Conservation (phyloP, 345 rosid genomes). For the Atalantia buxifolia region DNA sequence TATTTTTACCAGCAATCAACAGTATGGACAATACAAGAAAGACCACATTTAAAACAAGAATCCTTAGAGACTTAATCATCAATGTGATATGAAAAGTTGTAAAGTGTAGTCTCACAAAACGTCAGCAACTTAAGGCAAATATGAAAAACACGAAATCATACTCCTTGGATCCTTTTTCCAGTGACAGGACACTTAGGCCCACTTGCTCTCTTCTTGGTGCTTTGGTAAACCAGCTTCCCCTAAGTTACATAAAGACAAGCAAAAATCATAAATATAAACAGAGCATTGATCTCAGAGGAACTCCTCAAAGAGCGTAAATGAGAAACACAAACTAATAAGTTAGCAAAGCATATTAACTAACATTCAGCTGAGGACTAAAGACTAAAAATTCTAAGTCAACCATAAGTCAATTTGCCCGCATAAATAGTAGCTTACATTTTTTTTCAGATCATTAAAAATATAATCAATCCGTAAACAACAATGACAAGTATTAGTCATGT, state of each 20-base stretch:
- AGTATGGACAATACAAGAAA: too few relatives aligned
- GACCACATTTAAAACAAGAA: not conserved
- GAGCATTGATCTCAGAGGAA: not conserved
- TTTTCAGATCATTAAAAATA: too few relatives aligned
- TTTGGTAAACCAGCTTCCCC: conserved; percentile 45
- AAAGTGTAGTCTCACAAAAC: not conserved
- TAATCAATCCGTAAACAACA: not conserved
- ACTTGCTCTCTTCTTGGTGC: conserved; percentile 39
- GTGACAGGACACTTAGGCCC: conserved; percentile 46
- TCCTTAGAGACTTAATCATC: not conserved
- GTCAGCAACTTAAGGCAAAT: not conserved
- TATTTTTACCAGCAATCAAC: not conserved
- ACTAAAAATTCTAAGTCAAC: too few relatives aligned
- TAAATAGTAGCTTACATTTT: too few relatives aligned
- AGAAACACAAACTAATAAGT: too few relatives aligned
- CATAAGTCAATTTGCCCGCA: too few relatives aligned
- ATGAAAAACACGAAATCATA: not conserved
- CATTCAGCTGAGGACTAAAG: too few relatives aligned
- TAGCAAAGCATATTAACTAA: too few relatives aligned
- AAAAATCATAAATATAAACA: not conserved
- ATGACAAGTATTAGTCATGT: not conserved
- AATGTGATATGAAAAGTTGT: not conserved
- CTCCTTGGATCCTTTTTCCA: conserved; percentile 47
- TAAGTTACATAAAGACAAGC: not conserved
- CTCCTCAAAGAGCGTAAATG: too few relatives aligned